Evolutionary conservation across 2,329 filamentous ascomycete species (phyloP).

Genomic region (Claviceps arundinis): DNA sequence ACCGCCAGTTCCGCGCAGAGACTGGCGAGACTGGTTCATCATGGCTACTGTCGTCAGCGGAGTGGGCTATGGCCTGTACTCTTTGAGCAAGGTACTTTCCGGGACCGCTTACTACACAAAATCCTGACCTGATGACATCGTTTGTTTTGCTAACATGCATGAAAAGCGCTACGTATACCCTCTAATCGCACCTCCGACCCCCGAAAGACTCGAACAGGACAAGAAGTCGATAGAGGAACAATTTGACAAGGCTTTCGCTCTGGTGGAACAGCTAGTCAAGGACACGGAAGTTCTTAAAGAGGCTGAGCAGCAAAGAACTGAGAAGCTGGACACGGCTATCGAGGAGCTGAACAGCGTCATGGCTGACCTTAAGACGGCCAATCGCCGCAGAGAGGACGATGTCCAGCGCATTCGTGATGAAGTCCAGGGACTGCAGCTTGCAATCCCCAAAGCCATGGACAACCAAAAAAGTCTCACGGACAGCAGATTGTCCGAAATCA

Average conservation of each 20-base stretch:
- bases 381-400: conserved; percentile 74
- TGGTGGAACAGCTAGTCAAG: conserved; percentile 82
- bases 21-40: conserved; percentile 99
- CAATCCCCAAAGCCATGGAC: conserved; percentile 79
- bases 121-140: neutral
- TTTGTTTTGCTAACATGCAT: neutral
- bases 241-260: conserved; percentile 80
- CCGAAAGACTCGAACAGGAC: conserved; percentile 85
- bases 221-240: conserved; percentile 86
- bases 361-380: conserved; percentile 65
- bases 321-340: conserved; percentile 69
- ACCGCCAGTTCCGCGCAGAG: conserved; percentile 56
- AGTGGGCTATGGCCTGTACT: conserved; percentile 78
- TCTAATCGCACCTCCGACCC: conserved; percentile 83
- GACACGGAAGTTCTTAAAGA: conserved; percentile 83
- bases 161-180: conserved; percentile 76
- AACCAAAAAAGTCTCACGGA: conserved; percentile 79
- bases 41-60: conserved; percentile 93
- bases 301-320: conserved; percentile 72
- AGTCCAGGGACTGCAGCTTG: conserved; percentile 65
- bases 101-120: neutral
- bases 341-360: conserved; percentile 77
- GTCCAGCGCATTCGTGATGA: conserved; percentile 77
- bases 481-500: conserved; percentile 68
- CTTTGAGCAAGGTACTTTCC: conserved; percentile 62